These are phyloP conservation scores for Colletotrichum brevisporum DNA, from an alignment of 2,329 filamentous ascomycete genomes.

Conservation along the genomic window DNA sequence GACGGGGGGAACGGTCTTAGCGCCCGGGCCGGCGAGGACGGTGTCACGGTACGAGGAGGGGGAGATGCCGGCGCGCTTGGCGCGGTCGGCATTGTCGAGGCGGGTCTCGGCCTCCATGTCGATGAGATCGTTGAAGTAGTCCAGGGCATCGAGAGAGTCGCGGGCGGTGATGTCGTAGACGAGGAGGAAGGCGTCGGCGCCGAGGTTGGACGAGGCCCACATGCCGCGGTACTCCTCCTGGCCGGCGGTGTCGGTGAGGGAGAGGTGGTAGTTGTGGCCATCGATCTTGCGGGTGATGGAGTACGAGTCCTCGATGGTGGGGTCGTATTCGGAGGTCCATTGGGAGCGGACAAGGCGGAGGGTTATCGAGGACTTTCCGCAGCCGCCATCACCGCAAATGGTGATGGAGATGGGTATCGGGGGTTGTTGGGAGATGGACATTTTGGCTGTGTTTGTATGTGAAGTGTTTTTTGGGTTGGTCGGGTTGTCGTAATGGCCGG, in stretches of 20 bases:
- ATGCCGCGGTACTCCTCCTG: constrained; percentile 92
- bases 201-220: constrained; percentile 85
- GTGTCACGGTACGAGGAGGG: constrained; percentile 48
- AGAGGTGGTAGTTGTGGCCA: constrained; percentile 83
- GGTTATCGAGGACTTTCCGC: constrained; percentile 88
- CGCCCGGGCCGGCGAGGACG: constrained; percentile 52
- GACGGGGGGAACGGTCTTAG: constrained; percentile 75
- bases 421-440: constrained; percentile 48
- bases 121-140: constrained; percentile 87
- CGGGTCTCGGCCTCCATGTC: constrained; percentile 84
- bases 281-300: constrained; percentile 85
- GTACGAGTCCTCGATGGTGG: constrained; percentile 88
- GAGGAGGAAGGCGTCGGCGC: constrained; percentile 85
- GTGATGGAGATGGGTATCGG: constrained; percentile 79
- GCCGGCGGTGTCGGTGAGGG: constrained; percentile 87
- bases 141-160: constrained; percentile 77
- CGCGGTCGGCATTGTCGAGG: constrained; percentile 72
- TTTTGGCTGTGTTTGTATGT: constrained; percentile 1
- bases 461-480: too few species aligned
- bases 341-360: constrained; percentile 84
- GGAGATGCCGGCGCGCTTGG: constrained; percentile 59
- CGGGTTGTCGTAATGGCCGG: not conserved
- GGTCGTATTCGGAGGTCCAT: constrained; percentile 88
- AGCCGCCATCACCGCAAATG: constrained; percentile 88
- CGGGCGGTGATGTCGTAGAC: constrained; percentile 88